phyloP scores from a whole-genome alignment of 2,329 filamentous ascomycete species.

The Fusarium oxysporum region DNA sequence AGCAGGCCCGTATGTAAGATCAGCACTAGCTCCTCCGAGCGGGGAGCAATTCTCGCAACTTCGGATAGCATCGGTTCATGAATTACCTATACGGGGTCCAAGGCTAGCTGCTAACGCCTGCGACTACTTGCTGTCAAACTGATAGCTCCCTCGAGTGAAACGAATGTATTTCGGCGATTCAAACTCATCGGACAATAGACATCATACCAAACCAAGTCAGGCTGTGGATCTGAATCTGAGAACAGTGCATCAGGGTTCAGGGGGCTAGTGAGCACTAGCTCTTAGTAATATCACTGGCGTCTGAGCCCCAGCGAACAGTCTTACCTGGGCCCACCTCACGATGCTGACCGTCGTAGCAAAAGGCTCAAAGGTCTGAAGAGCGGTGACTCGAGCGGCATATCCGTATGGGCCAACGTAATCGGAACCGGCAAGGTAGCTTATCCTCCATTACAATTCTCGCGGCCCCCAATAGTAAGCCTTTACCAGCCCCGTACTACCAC shows the following conservation, averaged over 20 bases:
- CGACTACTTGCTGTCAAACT: rapidly evolving
- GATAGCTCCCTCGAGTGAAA: too few species aligned
- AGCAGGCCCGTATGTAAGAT: background rate
- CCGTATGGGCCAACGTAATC: background rate
- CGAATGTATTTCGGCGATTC: rapidly evolving
- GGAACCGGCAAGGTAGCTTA: rapidly evolving
- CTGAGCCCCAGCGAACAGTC: background rate
- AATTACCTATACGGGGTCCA: rapidly evolving
- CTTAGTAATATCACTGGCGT: background rate
- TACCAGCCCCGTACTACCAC: rapidly evolving
- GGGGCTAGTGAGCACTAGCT: background rate
- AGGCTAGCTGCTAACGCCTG: rapidly evolving
- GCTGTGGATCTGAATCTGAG: rapidly evolving
- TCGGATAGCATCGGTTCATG: rapidly evolving
- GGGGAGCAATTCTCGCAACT: too few species aligned
- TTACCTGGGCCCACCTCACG: background rate
- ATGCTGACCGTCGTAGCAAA: background rate
- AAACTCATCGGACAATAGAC: rapidly evolving
- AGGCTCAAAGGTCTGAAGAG: rapidly evolving
- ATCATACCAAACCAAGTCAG: rapidly evolving
- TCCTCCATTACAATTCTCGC: rapidly evolving
- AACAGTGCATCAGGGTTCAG: rapidly evolving
- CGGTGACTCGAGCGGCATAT: background rate
- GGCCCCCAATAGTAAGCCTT: background rate
- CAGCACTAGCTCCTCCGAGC: background rate